phyloP scores from a whole-genome alignment of 495 filamentous ascomycete species.

The Trichoderma reesei region DNA sequence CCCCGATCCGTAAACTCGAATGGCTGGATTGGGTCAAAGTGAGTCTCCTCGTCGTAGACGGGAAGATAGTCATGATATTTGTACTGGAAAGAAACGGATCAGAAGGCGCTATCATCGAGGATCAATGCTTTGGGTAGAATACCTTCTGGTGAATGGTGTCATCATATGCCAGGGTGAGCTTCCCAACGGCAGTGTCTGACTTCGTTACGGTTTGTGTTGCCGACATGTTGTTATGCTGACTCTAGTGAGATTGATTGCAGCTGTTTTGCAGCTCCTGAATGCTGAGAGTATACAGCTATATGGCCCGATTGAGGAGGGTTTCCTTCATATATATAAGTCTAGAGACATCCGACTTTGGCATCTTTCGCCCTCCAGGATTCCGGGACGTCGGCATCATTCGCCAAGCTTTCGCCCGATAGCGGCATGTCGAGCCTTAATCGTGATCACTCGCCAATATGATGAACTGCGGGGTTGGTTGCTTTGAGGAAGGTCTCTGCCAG shows the following conservation, averaged over 20 bases:
- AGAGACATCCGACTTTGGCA: neutral
- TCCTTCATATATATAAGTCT: neutral
- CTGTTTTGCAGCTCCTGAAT: neutral
- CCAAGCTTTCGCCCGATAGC: neutral
- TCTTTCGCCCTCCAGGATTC: too few species aligned
- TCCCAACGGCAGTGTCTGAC: constrained; percentile 4
- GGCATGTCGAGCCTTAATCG: neutral
- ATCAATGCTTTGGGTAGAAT: neutral
- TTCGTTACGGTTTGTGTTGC: neutral
- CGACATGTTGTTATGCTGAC: neutral
- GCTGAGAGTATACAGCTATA: neutral
- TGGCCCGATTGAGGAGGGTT: neutral
- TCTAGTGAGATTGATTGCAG: neutral
- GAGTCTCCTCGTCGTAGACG: constrained; percentile 51
- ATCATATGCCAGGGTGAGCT: constrained; percentile 22
- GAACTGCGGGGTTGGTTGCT: neutral
- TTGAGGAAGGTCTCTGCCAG: neutral
- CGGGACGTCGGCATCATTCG: neutral
- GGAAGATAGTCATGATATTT: constrained; percentile 55
- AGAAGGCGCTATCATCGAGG: neutral
- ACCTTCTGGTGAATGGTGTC: constrained; percentile 20
- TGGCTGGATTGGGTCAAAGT: constrained; percentile 47
- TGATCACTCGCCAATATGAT: neutral
- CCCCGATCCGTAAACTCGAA: constrained; percentile 53
- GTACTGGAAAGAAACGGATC: constrained; percentile 24